Conservation (phyloP, 1,284 basidiomycete species). For the Microbotryomycetes sp. region DNA sequence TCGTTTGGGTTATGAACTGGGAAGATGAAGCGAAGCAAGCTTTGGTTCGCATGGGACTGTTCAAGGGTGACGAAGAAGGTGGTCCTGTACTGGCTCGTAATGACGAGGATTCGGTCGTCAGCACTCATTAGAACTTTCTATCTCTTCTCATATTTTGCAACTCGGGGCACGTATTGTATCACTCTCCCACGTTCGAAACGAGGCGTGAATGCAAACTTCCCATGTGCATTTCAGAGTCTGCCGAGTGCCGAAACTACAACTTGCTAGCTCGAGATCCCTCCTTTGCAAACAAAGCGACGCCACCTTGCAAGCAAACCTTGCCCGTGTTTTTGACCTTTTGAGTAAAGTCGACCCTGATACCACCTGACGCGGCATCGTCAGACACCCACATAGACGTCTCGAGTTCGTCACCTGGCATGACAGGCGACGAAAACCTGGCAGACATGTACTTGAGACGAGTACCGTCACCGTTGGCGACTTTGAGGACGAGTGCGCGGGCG, state of each 20-base stretch:
- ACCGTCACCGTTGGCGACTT: conserved; percentile 55
- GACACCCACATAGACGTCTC: conserved; percentile 68
- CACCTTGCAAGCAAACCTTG: conserved; percentile 49
- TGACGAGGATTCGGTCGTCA: too few relatives aligned
- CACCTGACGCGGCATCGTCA: conserved; percentile 57
- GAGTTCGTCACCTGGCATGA: conserved; percentile 41
- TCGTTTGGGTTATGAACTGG: conserved; percentile 38
- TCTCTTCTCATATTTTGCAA: too few relatives aligned
- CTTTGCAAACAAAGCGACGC: conserved; percentile 28
- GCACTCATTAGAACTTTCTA: too few relatives aligned
- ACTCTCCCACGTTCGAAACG: too few relatives aligned
- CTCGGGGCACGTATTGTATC: too few relatives aligned
- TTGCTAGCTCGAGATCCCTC: conserved; percentile 21
- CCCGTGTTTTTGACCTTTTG: conserved; percentile 61
- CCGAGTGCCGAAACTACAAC: too few relatives aligned
- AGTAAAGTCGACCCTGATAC: conserved; percentile 61
- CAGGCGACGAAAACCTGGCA: conserved; percentile 58
- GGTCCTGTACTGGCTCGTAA: too few relatives aligned
- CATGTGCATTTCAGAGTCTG: too few relatives aligned
- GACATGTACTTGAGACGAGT: conserved; percentile 58
- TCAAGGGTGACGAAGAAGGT: conserved; percentile 21
- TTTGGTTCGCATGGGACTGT: conserved; percentile 19
- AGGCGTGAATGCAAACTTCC: too few relatives aligned
- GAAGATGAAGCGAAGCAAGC: conserved; percentile 31
- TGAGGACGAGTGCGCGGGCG: conserved; percentile 60